These are phyloP conservation scores for Beauveria rudraprayagi DNA, from an alignment of 2,329 filamentous ascomycete species.

Conservation along the genomic window DNA sequence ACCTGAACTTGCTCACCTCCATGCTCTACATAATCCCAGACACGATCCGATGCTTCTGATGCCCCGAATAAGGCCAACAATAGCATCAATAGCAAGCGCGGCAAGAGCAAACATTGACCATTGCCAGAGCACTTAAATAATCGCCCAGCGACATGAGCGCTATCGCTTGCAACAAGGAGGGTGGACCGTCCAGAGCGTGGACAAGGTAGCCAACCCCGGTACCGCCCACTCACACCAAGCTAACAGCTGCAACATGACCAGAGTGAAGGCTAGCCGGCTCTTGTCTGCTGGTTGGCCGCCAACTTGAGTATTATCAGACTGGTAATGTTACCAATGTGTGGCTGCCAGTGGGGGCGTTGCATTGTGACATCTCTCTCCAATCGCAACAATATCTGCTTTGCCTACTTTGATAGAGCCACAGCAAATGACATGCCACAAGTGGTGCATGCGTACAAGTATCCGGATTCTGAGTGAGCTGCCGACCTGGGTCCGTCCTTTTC, in stretches of 20 bases:
- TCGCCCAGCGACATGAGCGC: neutral
- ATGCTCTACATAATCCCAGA: neutral
- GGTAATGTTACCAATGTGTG: neutral
- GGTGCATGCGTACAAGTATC: neutral
- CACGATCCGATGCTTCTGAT: too few species aligned
- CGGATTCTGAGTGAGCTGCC: neutral
- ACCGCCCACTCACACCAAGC: conserved; percentile 7
- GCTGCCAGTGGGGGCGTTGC: conserved; percentile 6
- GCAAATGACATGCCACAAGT: conserved; percentile 6
- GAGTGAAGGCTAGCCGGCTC: neutral
- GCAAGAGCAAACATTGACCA: neutral
- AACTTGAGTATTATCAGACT: neutral
- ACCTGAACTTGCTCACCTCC: neutral
- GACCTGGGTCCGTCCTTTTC: neutral
- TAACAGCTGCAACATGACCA: neutral
- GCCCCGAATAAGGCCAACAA: neutral
- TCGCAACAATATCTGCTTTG: neutral
- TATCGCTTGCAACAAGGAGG: neutral
- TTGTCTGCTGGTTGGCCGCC: neutral
- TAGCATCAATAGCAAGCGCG: neutral
- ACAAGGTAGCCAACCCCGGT: neutral
- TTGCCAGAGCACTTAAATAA: neutral
- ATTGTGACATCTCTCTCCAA: conserved; percentile 8
- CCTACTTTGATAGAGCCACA: neutral
- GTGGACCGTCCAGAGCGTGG: conserved; percentile 1